Evolutionary conservation across 169 alveolate species (phyloP), one percentile per base, ranked within the genome.

Genomic region (Neospora caninum): DNA sequence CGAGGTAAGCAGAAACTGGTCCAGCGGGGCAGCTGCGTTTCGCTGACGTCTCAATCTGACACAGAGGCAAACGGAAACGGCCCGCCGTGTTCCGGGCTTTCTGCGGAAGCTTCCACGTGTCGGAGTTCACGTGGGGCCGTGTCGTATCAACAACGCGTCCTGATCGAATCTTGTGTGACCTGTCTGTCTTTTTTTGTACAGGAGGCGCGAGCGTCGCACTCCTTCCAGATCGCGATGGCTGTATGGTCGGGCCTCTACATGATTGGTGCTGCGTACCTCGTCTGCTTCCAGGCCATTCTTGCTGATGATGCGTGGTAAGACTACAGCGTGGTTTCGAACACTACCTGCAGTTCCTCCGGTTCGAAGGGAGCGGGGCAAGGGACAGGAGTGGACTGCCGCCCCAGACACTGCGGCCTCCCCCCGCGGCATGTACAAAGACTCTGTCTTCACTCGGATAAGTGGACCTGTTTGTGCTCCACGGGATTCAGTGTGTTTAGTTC

Each of bases 291-390:
- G 96, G 98, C 98, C 42, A 96, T 98, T 73, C 96, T 98, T 36
- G 99, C 99, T 29, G 99, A 98, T 91, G 99, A 98, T 89, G 97
- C 99, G 41, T 97, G 98, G 98, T 97, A 93, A 64, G 94, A 83
- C 6, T 29, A 54, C 41, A 38, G 80, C 67, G 83, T 88, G 80
- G 49, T 41, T 7, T 29, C 7, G 31, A 39, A 7, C 0, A 34
- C 39, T 16, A 16, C 67, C 64, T 0, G 0, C 6, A 36, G 86
- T 0, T 36, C 18, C 39, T 25, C 82, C 10, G 7, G 18, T 38
- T n/a, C 38, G 49, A 43, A 36, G 2, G 25, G 43, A 41, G 49
- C 10, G 42, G 6, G n/a, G 42, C 2, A 0, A 0, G 25, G 16
- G 29, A 0, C 0, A 20, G 29, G 88, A 29, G 2, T 10, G 64